Evolutionary conservation across 2,329 filamentous ascomycete species (phyloP), one percentile per base, ranked within the genome.

Genomic region (Lachnellula suecica): DNA sequence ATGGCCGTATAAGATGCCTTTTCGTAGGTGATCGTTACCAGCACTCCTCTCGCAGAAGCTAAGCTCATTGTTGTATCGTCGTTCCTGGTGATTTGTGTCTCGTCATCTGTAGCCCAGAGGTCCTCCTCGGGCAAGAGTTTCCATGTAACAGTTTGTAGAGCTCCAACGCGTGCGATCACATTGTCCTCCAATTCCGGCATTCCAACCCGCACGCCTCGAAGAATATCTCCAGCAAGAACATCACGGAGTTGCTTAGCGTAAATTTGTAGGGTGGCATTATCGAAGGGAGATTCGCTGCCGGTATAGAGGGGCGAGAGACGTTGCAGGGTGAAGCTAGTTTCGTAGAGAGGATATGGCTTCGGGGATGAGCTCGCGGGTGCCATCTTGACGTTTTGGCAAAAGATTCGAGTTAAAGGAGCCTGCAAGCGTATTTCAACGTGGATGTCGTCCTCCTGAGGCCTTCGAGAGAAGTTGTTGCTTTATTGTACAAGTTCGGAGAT

Each of bases 221-320:
- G 64, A 42, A 65, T 70, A 58, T 77, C 74, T 52, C 73, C 72
- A 42, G 70, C 71, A 15, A 77, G 64, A 49, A 75, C 68, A 47
- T 76, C 73, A 40, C 66, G 67, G 22, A 77, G 66, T 7, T 40
- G 37, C 68, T 68, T 35, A 65, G 69, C 22, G 73, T 70, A 56
- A 76, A 70, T 19, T 66, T 59, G 8, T 2, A 76, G 66, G 37
- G 58, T 54, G 4, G 54, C 51, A n/a, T 67, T 64, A 49, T 64
- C 49, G 40, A 75, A 65, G 4, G 72, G 64, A 1, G 62, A 24
- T 2, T 56, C 37, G 19, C 58, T 57, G 53, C 70, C 70, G 44
- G 71, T 69, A 60, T 75, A 71, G 15, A 77, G 68, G 4, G 75
- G 74, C n/a, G 75, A 76, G 11, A 74, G 49, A 53, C 74, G 73